Evolutionary conservation across 2,329 filamentous ascomycete genomes (phyloP).

Genomic region (Neofusicoccum sp.): DNA sequence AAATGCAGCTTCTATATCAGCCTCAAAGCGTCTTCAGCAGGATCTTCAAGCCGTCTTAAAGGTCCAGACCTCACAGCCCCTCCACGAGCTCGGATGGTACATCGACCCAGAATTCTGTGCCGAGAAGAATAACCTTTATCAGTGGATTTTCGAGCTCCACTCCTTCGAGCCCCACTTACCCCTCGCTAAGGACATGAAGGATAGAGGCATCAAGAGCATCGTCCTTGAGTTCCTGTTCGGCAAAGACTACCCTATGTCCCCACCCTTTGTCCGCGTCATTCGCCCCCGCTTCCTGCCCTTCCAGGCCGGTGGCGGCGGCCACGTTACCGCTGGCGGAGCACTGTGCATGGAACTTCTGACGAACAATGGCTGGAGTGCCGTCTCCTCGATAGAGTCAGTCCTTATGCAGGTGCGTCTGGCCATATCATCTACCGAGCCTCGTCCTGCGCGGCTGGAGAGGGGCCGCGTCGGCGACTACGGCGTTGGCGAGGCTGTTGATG

Average conservation of each 20-base stretch:
- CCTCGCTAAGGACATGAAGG: constrained; percentile 72
- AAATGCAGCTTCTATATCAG: constrained; percentile 59
- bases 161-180: constrained; percentile 70
- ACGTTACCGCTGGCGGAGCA: constrained; percentile 80
- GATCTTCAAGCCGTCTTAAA: constrained; percentile 65
- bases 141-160: constrained; percentile 89
- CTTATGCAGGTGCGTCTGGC: constrained; percentile 78
- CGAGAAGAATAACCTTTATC: constrained; percentile 71
- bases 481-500: constrained; percentile 68
- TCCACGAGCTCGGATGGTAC: constrained; percentile 77
- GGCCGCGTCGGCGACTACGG: constrained; percentile 55
- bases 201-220: constrained; percentile 60
- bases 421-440: constrained; percentile 65
- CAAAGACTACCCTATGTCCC: constrained; percentile 69
- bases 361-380: constrained; percentile 76
- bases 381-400: constrained; percentile 72
- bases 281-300: constrained; percentile 77
- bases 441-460: constrained; percentile 65
- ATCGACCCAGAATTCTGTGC: constrained; percentile 65
- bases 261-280: constrained; percentile 82
- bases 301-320: constrained; percentile 71
- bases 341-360: constrained; percentile 85
- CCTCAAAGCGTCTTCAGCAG: constrained; percentile 61
- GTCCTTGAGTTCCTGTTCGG: constrained; percentile 82
- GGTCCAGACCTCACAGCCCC: constrained; percentile 59